phyloP scores from a whole-genome alignment of 2,329 filamentous ascomycete genomes.

The Fusarium burgessii region DNA sequence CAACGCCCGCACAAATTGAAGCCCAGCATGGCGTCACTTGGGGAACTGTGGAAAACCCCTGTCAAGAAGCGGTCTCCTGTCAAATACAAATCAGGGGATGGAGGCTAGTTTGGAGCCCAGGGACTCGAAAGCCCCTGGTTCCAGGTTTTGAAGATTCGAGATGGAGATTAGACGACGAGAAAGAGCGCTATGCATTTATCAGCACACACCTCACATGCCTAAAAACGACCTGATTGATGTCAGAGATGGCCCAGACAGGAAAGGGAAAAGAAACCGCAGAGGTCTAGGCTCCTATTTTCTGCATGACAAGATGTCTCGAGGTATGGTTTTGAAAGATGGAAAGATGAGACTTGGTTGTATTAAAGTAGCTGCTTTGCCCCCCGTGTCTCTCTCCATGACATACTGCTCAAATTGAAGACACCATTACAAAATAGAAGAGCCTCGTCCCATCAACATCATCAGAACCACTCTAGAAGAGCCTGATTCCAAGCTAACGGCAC shows the following conservation, averaged over 20 bases:
- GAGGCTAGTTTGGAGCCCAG: constrained; percentile 10
- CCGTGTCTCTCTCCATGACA: constrained; percentile 1
- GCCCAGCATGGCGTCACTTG: constrained; percentile 31
- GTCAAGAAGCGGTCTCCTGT: constrained; percentile 41
- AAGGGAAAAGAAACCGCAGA: constrained; percentile 12
- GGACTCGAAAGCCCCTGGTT: constrained; percentile 33
- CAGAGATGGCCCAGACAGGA: constrained; percentile 14
- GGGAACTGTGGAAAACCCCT: constrained; percentile 33
- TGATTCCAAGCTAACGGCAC: background rate
- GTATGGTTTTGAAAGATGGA: constrained; percentile 25
- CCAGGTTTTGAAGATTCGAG: constrained; percentile 37
- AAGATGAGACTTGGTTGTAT: constrained; percentile 34
- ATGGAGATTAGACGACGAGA: constrained; percentile 38
- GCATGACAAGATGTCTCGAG: constrained; percentile 18
- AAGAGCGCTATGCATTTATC: background rate
- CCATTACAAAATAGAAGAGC: background rate
- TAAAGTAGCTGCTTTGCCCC: constrained; percentile 25
- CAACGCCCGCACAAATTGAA: constrained; percentile 29
- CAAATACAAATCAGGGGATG: constrained; percentile 30
- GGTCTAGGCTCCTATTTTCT: constrained; percentile 21
- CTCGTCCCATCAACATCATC: constrained; percentile 10
- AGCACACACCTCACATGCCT: constrained; percentile 15
- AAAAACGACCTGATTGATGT: constrained; percentile 7
- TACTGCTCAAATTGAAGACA: background rate
- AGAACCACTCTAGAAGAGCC: background rate